Evolutionary conservation across 2,329 filamentous ascomycete species (phyloP).

Genomic region (Stagonosporopsis vannaccii): DNA sequence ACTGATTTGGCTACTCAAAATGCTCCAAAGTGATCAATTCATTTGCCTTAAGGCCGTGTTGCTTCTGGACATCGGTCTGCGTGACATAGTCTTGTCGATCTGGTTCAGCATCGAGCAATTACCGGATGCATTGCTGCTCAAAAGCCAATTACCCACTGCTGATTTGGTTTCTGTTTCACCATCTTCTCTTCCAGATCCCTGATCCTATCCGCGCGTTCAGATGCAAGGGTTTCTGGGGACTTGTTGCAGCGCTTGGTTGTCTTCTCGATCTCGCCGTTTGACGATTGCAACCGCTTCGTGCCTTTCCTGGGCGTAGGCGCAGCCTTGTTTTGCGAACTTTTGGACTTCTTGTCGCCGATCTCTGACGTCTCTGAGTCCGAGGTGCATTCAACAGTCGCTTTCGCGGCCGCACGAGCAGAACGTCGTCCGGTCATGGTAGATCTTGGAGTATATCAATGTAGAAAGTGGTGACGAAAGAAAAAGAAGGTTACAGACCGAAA

Average conservation of each 20-base stretch:
- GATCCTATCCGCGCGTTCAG: constrained; percentile 2
- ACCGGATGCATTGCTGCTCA: constrained; percentile 6
- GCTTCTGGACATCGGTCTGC: constrained; percentile 5
- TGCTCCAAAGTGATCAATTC: constrained; percentile 1
- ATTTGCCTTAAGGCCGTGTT: not conserved
- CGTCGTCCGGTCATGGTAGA: constrained; percentile 21
- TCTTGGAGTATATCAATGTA: not conserved
- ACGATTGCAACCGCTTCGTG: not conserved
- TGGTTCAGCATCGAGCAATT: not conserved
- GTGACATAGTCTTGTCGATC: constrained; percentile 7
- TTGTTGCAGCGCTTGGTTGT: constrained; percentile 18
- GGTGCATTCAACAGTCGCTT: constrained; percentile 26
- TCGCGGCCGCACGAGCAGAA: constrained; percentile 19
- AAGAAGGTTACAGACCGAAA: not conserved
- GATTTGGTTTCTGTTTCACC: constrained; percentile 8
- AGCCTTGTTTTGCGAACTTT: constrained; percentile 2
- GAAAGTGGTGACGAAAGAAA: no score
- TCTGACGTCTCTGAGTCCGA: constrained; percentile 23
- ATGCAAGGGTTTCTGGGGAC: constrained; percentile 1
- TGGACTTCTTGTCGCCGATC: constrained; percentile 18
- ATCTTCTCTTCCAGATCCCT: constrained; percentile 10
- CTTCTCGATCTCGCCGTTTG: not conserved
- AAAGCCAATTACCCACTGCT: constrained; percentile 14
- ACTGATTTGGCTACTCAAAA: constrained; percentile 5
- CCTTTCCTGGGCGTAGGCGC: constrained; percentile 1